phyloP scores from a whole-genome alignment of 176 grass and related monocot genomes.

The Avena atlantica region DNA sequence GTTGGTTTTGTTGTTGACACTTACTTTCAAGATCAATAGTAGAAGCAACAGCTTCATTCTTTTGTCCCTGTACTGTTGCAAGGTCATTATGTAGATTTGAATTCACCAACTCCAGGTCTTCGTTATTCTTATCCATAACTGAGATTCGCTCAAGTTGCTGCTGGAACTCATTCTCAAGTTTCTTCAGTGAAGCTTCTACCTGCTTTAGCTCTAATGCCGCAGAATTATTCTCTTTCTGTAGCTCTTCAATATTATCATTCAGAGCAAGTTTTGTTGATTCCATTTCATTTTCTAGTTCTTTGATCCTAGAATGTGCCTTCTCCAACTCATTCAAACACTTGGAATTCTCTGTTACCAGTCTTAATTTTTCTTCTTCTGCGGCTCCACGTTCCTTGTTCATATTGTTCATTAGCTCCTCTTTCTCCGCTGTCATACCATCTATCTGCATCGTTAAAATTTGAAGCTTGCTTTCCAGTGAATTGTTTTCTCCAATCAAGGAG shows the following conservation, averaged over 20 bases:
- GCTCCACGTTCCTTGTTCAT: conserved; percentile 40
- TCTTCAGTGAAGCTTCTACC: conserved; percentile 52
- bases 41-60: conserved; percentile 49
- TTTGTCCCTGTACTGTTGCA: conserved; percentile 38
- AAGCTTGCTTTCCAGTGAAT: conserved; percentile 53
- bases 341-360: conserved; percentile 45
- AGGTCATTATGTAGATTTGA: conserved; percentile 47
- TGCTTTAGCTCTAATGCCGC: conserved; percentile 20
- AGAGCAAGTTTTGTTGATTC: conserved; percentile 50
- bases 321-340: conserved; percentile 54
- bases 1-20: conserved; percentile 53
- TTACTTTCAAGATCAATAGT: conserved; percentile 49
- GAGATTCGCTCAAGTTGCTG: conserved; percentile 48
- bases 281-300: conserved; percentile 46
- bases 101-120: conserved; percentile 44
- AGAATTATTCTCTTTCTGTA: conserved; percentile 39
- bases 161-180: conserved; percentile 52
- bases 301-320: conserved; percentile 34
- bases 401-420: conserved; percentile 45
- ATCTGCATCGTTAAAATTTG: conserved; percentile 42
- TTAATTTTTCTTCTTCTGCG: conserved; percentile 53
- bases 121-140: conserved; percentile 43
- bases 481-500: conserved; percentile 43
- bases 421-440: conserved; percentile 53
- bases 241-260: conserved; percentile 38